Evolutionary conservation across 495 filamentous ascomycete species (phyloP), one percentile per base, ranked within the genome.

Genomic region (Rhizodiscina lignyota): DNA sequence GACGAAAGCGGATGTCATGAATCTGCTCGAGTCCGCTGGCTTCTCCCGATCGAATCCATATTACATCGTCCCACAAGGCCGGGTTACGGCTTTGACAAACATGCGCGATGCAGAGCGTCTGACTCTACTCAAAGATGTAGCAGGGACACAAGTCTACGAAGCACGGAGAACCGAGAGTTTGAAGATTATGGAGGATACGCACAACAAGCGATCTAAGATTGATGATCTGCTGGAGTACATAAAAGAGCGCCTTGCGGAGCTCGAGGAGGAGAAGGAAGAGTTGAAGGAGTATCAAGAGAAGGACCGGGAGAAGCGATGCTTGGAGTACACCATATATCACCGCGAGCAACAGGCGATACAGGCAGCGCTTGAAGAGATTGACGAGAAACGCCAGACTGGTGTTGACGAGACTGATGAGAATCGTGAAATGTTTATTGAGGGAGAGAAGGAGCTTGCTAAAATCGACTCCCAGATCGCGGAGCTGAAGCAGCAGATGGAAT

Each of bases 11-110:
- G 89, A 99, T 53, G 87, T 99, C 5, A 79, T 89, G 68, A 93
- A 93, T 52, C 67, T 96, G 21, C 72, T 99, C 15, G 89, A 99
- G 54, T 86, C 83, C 5, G 89, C 89, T 4, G 89, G 89, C 16
- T 96, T 99, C 55, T 93, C 86, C 34, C 79, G 83, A 40, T 92
- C 86, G 38, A 99, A 99, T 55, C 89, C 89, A 16, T 99, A 94
- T 63, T 99, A 96, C 52, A 99, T 99, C 44, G 89, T 99, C 1
- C 89, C 91, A 2, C 89, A 99, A 51, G 89, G 89, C 21, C 80
- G 91, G 40, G 85, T 99, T 34, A 94, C 91, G 0, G 77, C 82
- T 17, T 67, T 99, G 45, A 99, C 89, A 16, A 99, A 94, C 49
- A 96, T 94, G 91, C 92, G 93, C 54, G 89, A 99, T 49, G 68